Base-by-base conservation (phyloP, 495 filamentous ascomycete species). In the Penicillium tannophilum region DNA sequence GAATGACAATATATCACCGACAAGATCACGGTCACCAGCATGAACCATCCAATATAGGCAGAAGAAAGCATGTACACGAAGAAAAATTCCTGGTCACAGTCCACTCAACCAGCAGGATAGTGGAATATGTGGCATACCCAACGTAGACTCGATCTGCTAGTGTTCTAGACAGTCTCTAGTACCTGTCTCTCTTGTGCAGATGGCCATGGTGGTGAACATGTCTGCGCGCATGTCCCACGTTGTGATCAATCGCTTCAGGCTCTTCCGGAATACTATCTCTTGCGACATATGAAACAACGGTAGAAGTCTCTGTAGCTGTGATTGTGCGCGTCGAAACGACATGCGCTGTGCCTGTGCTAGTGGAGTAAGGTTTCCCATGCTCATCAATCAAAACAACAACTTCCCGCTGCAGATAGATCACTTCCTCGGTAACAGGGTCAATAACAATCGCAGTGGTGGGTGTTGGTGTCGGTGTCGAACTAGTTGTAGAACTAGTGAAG, bases 331-430 rank as follows among this genome's bases (percentile, higher is more conserved):
- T 53, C 7, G 70, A 73, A 14, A 73, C 28, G 2, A 68, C 68
- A 31, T 57, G 57, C 4, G 56, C 17, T 4, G 30, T 33, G 7
- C 67, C 70, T 33, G 63, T 67, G 35, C 46, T 62, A 8, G 75
- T 77, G 28, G 63, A 53, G 41, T 66, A 55, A 0, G 68, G 65
- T 14, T 46, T 28, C 11, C 70, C 68, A 7, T 71, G 49, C 1
- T 47, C 65, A 49, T 75, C 69, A n/a, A 73, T 58, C 36, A 72
- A 26, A 54, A 80, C 63, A n/a, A 67, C 49, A n/a, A 80, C 59
- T 23, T 78, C 66, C 23, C 69, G 67, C 43, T 73, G 62, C 26
- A 78, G 47, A 43, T 70, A 74, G 23, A 80, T 60, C n/a, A 74
- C 61, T 42, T 74, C 71, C 36, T 76, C 66, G 0, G 65, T 68